phyloP scores from a whole-genome alignment of 208 protist species.

The Zelonia costaricensis region DNA sequence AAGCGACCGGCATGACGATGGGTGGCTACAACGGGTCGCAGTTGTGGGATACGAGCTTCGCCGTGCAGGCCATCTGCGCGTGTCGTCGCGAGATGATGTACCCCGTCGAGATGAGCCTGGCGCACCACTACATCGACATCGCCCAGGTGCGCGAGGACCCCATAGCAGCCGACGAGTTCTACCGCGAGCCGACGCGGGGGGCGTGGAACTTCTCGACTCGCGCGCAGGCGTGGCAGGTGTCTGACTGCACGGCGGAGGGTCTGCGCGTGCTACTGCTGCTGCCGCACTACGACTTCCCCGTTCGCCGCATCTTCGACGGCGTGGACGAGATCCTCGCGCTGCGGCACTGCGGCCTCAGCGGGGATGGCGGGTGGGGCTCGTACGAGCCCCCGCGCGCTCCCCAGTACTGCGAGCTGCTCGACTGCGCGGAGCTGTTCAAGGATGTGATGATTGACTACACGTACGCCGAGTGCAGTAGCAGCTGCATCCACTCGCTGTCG shows the following conservation, averaged over 20 bases:
- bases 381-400: conserved; percentile 94
- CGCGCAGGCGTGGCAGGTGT: conserved; percentile 96
- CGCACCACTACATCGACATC: conserved; percentile 93
- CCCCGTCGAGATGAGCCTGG: conserved; percentile 72
- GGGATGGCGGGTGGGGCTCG: conserved; percentile 95
- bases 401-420: conserved; percentile 92
- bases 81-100: conserved; percentile 68
- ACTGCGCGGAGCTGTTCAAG: conserved; percentile 96
- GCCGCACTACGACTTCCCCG: conserved; percentile 44
- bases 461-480: conserved; percentile 96
- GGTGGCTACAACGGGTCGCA: conserved; percentile 98
- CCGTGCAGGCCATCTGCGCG: conserved; percentile 93
- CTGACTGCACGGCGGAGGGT: conserved; percentile 97
- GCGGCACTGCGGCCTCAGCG: conserved; percentile 78
- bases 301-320: conserved; percentile 70
- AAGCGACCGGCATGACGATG: conserved; percentile 96
- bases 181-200: conserved; percentile 94
- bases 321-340: conserved; percentile 96
- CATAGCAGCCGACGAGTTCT: conserved; percentile 82
- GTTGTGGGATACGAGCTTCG: conserved; percentile 98
- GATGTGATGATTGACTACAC: conserved; percentile 98
- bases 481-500: conserved; percentile 93
- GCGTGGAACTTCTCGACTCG: conserved; percentile 98
- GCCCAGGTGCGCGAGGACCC: conserved; percentile 93
- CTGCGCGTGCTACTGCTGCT: conserved; percentile 90